Evolutionary conservation across 345 rosid genomes (phyloP).

Genomic region (Lepidium didymum): DNA sequence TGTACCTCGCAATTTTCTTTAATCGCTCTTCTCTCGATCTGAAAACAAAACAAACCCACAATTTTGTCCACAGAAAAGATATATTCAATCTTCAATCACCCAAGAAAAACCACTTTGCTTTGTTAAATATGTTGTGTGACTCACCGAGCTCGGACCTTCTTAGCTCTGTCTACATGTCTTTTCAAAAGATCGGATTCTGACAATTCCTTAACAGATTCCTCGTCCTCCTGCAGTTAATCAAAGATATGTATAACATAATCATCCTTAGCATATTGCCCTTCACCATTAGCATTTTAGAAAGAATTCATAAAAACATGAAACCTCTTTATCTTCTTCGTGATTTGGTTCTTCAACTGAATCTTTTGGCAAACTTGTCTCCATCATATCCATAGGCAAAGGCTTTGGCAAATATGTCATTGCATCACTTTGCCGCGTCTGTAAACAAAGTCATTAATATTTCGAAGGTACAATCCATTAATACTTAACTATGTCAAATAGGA

Average conservation of each 20-base stretch:
- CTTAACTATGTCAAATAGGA: background rate
- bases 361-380: conserved; percentile 30
- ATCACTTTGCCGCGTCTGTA: conserved; percentile 54
- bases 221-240: conserved; percentile 51
- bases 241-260: background rate
- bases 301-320: conserved; percentile 16
- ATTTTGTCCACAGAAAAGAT: background rate
- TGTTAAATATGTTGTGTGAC: conserved; percentile 5
- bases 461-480: background rate
- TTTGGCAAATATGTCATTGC: conserved; percentile 57
- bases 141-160: conserved; percentile 70
- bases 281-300: background rate
- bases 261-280: background rate
- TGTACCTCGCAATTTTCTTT: conserved; percentile 77
- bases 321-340: conserved; percentile 47
- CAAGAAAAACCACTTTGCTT: background rate
- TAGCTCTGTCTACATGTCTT: conserved; percentile 64
- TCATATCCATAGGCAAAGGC: conserved; percentile 53
- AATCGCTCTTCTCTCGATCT: conserved; percentile 66
- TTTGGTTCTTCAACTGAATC: conserved; percentile 38
- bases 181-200: conserved; percentile 60
- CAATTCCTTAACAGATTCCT: conserved; percentile 45
- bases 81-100: background rate
- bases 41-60: conserved; percentile 9
- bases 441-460: background rate